Conservation (phyloP, 345 rosid genomes). For the Adansonia digitata region DNA sequence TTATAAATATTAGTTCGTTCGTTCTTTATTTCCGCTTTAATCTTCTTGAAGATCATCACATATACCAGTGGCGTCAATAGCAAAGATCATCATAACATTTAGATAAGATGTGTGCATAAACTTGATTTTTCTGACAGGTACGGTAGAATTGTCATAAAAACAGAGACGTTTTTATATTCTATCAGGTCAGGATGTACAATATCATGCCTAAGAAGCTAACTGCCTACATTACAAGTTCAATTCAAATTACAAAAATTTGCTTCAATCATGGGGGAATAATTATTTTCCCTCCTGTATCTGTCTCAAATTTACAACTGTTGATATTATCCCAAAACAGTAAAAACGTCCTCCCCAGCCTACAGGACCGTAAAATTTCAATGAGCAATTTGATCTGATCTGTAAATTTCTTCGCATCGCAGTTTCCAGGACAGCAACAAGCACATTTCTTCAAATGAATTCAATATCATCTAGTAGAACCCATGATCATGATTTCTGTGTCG, state of each 20-base stretch:
- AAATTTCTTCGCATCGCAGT: conserved; percentile 19
- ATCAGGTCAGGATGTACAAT: not conserved
- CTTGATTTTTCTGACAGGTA: not conserved
- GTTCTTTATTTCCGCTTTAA: not conserved
- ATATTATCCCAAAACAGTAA: not conserved
- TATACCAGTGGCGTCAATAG: too few species aligned
- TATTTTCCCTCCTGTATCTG: not conserved
- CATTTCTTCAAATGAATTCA: conserved; percentile 8
- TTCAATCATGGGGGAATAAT: not conserved
- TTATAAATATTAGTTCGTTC: not conserved
- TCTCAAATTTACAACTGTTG: conserved; percentile 6
- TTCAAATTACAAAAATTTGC: conserved; percentile 11
- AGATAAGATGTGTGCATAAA: not conserved
- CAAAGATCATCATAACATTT: not conserved
- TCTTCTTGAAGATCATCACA: not conserved
- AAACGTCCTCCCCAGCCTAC: not conserved
- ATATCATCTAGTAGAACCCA: conserved; percentile 25
- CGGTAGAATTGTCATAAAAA: not conserved
- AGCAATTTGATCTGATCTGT: conserved; percentile 15
- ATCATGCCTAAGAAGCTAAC: not conserved
- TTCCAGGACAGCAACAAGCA: conserved; percentile 6
- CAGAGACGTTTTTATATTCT: not conserved
- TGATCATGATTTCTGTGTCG: conserved; percentile 11
- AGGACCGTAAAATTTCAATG: not conserved
- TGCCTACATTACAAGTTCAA: not conserved